Evolutionary conservation across 2,329 filamentous ascomycete species (phyloP), one percentile per base, ranked within the genome.

Genomic region (Claviceps citrina): DNA sequence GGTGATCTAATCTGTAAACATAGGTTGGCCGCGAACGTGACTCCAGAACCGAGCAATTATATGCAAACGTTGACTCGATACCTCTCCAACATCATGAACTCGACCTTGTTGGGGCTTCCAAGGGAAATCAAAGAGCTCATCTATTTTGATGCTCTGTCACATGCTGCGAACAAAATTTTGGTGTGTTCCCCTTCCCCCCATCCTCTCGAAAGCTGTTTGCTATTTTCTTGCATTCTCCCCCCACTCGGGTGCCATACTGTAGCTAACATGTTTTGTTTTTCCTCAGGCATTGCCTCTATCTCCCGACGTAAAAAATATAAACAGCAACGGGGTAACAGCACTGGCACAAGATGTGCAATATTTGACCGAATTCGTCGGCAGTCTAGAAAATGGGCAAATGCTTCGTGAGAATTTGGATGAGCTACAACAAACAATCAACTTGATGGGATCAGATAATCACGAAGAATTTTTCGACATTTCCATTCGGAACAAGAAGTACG

Each of bases 401-500:
- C 66, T 98, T 16, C 73, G 81, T 46, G 82, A 91, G 54, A 91
- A 93, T 49, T 66, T 98, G 30, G 87, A 95, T 51, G 91, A 96
- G 62, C 67, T 98, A 27, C 80, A 89, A 50, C 91, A 98, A 64
- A 96, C 91, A 1, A 81, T 94, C 35, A 77, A 82, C 44, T 69
- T 98, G 20, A 82, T 98, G 72, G 78, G 84, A 54, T 75, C 73
- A 1, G 85, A 93, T 31, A 93, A 93, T 51, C 76, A 84, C n/a
- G 87, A 96, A 48, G 89, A 96, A 58, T 98, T 94, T 60, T 98
- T 91, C 57, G 91, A 98, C 55, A 81, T 91, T 37, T 82, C 81
- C 5, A 83, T 81, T 12, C 70, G 86, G 39, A 94, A 95, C 62
- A 87, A 83, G 64, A 93, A 94, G 57, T 98, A 94, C 56, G 83